Evolutionary conservation across 192 early-diverging fungal species (phyloP).

Genomic region (Entomortierella parvispora): DNA sequence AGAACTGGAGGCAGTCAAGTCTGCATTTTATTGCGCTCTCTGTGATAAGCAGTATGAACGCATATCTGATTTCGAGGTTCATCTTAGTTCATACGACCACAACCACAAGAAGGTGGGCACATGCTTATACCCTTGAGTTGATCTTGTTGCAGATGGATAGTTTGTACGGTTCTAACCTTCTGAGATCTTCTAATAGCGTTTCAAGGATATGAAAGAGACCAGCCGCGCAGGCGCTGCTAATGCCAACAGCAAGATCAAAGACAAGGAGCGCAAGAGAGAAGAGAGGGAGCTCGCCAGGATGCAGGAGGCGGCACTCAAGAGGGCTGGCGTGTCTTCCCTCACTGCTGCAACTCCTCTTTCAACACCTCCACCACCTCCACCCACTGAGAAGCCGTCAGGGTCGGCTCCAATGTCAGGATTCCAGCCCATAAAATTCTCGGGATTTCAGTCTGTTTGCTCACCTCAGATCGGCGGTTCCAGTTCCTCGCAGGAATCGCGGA

Average conservation of each 20-base stretch:
- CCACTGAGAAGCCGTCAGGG: background rate
- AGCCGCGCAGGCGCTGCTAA: slow-evolving; percentile 45
- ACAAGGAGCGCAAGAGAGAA: slow-evolving; percentile 73
- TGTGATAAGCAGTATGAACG: slow-evolving; percentile 86
- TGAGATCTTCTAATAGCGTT: slow-evolving; percentile 57
- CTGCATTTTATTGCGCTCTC: slow-evolving; percentile 80
- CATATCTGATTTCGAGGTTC: slow-evolving; percentile 79
- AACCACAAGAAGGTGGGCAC: slow-evolving; percentile 74
- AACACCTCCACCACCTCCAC: background rate
- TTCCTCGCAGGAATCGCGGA: no score
- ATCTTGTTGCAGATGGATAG: background rate
- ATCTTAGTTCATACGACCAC: slow-evolving; percentile 83
- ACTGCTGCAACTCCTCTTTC: no score
- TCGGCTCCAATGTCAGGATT: slow-evolving; percentile 4
- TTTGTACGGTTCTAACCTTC: no score
- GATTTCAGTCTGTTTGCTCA: slow-evolving; percentile 7
- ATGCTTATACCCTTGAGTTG: background rate
- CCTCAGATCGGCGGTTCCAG: background rate
- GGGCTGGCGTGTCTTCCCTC: slow-evolving; percentile 22
- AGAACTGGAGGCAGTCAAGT: slow-evolving; percentile 68
- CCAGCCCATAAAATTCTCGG: slow-evolving; percentile 3
- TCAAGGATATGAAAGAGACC: slow-evolving; percentile 82
- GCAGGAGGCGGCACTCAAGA: slow-evolving; percentile 71
- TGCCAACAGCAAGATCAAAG: slow-evolving; percentile 60
- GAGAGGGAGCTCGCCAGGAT: slow-evolving; percentile 72